These are phyloP conservation scores for Gossypium stocksii DNA, from an alignment of 345 rosid species.

Conservation along the genomic window DNA sequence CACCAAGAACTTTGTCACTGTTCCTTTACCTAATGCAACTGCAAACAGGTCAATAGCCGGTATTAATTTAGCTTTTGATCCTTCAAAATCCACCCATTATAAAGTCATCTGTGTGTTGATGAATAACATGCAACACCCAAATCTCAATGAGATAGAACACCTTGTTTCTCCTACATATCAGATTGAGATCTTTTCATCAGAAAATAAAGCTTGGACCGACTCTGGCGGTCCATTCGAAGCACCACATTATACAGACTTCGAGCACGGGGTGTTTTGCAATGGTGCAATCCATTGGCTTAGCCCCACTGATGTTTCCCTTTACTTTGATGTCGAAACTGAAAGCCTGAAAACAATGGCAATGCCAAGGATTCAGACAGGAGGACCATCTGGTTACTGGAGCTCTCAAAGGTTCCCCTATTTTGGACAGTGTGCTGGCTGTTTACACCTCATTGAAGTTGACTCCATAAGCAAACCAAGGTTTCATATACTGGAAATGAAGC, in stretches of 20 bases:
- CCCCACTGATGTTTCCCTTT: conserved; percentile 4
- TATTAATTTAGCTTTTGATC: conserved; percentile 8
- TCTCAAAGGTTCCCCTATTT: conserved; percentile 9
- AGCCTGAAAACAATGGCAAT: background rate
- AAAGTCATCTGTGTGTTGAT: background rate
- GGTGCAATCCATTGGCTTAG: conserved; percentile 13
- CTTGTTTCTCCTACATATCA: background rate
- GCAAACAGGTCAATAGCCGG: conserved; percentile 3
- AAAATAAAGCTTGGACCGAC: background rate
- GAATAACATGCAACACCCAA: background rate
- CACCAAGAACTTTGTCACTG: background rate
- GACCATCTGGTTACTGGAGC: background rate
- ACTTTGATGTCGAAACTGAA: background rate
- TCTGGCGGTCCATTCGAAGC: background rate
- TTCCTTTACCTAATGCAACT: conserved; percentile 9
- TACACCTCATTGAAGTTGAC: conserved; percentile 6
- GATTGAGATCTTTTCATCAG: background rate
- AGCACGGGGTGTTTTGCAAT: conserved; percentile 5
- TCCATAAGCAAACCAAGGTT: background rate
- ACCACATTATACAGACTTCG: conserved; percentile 6
- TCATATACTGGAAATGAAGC: background rate
- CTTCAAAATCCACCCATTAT: background rate
- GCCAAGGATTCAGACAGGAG: background rate
- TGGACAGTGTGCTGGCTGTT: background rate
- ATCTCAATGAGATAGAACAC: background rate